A percentile compares a stretch with the other conserved stretches of the same genome.
These are phyloP conservation scores for Tolypocladium tropicale DNA, from an alignment of 2,329 filamentous ascomycete genomes.

Conservation along the genomic window DNA sequence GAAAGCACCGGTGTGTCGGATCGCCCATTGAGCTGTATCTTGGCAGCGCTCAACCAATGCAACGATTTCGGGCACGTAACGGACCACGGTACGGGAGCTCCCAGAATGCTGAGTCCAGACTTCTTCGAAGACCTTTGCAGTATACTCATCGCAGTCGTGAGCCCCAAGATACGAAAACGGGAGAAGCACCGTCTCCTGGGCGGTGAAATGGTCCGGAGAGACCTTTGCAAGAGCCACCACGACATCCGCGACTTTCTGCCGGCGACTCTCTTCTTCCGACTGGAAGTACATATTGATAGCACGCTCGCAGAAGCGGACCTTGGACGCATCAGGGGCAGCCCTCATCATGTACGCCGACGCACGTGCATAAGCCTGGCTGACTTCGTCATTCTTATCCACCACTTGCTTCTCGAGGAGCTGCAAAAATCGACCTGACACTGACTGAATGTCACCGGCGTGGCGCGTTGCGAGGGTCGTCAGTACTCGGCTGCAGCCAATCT, in stretches of 20 bases:
- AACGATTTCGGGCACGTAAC: conserved; percentile 79
- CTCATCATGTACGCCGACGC: conserved; percentile 78
- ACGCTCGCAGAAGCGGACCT: conserved; percentile 39
- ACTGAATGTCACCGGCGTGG: conserved; percentile 62
- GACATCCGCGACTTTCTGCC: conserved; percentile 74
- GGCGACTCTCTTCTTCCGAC: conserved; percentile 65
- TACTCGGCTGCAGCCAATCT: conserved; percentile 81
- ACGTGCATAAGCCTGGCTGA: conserved; percentile 79
- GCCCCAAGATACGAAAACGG: conserved; percentile 84
- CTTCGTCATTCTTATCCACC: conserved; percentile 87
- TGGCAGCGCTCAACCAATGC: conserved; percentile 56
- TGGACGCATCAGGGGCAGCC: conserved; percentile 36
- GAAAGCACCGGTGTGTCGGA: conserved; percentile 81
- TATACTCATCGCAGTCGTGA: conserved; percentile 74
- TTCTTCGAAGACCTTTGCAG: conserved; percentile 67
- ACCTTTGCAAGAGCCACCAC: conserved; percentile 74
- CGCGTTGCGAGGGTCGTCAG: conserved; percentile 77
- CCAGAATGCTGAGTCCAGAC: conserved; percentile 90
- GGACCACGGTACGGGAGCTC: conserved; percentile 66
- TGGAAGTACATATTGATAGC: conserved; percentile 67
- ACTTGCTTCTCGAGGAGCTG: conserved; percentile 70
- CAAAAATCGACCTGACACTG: conserved; percentile 67
- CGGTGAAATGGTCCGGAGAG: conserved; percentile 78
- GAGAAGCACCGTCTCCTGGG: conserved; percentile 62
- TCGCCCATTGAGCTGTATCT: conserved; percentile 74